Conservation (phyloP, 352 stramenopile species). For the Aphanomyces astaci region DNA sequence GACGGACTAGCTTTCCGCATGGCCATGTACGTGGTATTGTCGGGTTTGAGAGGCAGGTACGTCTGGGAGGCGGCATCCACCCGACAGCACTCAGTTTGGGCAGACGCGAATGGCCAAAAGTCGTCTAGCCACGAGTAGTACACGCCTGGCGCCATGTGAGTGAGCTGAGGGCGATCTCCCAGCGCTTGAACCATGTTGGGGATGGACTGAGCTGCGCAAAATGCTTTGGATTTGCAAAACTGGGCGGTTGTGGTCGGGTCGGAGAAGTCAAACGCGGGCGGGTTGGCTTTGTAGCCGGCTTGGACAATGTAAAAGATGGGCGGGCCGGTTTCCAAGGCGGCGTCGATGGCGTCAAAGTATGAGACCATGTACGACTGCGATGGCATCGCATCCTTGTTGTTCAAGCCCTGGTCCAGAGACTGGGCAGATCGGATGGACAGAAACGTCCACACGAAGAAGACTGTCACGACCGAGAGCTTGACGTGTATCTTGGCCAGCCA, state of each 20-base stretch:
- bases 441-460: slow-evolving; percentile 41
- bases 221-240: slow-evolving; percentile 53
- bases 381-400: slow-evolving; percentile 43
- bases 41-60: slow-evolving; percentile 37
- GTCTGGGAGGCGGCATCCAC: slow-evolving; percentile 34
- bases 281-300: slow-evolving; percentile 45
- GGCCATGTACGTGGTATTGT: slow-evolving; percentile 41
- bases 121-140: slow-evolving; percentile 69
- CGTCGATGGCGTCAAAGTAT: slow-evolving; percentile 45
- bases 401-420: slow-evolving; percentile 44
- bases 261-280: slow-evolving; percentile 32
- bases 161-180: slow-evolving; percentile 30
- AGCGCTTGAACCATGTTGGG: slow-evolving; percentile 51
- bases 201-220: slow-evolving; percentile 48
- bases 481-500: slow-evolving; percentile 38
- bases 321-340: slow-evolving; percentile 38
- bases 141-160: slow-evolving; percentile 40
- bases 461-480: slow-evolving; percentile 48
- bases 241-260: slow-evolving; percentile 32
- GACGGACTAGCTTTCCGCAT: slow-evolving; percentile 29
- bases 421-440: slow-evolving; percentile 48
- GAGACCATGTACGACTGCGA: slow-evolving; percentile 47
- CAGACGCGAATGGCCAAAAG: slow-evolving; percentile 58
- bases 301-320: slow-evolving; percentile 72
- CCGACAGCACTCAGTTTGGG: slow-evolving; percentile 57